Percentiles rank a stretch among this genome's conserved stretches.
Conservation (phyloP, 768 basidiomycete species). For the Lactifluus subvellereus region DNA sequence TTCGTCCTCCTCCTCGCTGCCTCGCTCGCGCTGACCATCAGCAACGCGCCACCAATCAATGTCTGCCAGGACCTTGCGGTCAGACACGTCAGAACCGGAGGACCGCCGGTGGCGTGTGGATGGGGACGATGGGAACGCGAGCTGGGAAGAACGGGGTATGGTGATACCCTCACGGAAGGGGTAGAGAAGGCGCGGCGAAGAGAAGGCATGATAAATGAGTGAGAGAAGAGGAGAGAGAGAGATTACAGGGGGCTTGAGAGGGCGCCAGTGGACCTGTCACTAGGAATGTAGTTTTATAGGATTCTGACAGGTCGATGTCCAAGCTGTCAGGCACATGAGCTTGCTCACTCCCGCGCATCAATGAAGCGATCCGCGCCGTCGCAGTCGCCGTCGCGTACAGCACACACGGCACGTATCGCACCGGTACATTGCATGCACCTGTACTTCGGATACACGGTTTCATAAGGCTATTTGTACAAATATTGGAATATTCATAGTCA, state of each 20-base stretch:
- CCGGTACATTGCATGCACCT: no score
- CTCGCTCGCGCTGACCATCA: constrained; percentile 59
- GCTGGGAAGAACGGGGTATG: constrained; percentile 46
- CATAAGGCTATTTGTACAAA: no score
- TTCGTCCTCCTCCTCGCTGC: constrained; percentile 37
- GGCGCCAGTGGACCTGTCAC: constrained; percentile 5
- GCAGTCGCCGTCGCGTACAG: no score
- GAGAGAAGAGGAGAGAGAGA: constrained; percentile 31
- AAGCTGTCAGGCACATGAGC: constrained; percentile 4
- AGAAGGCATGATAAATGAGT: constrained; percentile 57
- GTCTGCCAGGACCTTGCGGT: constrained; percentile 73
- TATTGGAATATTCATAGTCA: no score
- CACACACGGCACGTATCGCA: no score
- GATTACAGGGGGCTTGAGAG: neutral
- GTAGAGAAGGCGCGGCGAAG: constrained; percentile 74
- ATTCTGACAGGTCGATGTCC: neutral
- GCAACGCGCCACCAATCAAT: constrained; percentile 85
- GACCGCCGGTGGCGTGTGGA: constrained; percentile 46
- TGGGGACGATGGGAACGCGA: constrained; percentile 28
- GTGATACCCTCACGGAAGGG: constrained; percentile 61
- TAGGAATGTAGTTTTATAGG: neutral
- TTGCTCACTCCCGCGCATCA: neutral
- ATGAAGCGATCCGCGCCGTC: neutral
- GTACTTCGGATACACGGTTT: no score
- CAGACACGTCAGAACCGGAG: constrained; percentile 58